Conservation (phyloP, 2,329 filamentous ascomycete species). For the Pyricularia grisea region DNA sequence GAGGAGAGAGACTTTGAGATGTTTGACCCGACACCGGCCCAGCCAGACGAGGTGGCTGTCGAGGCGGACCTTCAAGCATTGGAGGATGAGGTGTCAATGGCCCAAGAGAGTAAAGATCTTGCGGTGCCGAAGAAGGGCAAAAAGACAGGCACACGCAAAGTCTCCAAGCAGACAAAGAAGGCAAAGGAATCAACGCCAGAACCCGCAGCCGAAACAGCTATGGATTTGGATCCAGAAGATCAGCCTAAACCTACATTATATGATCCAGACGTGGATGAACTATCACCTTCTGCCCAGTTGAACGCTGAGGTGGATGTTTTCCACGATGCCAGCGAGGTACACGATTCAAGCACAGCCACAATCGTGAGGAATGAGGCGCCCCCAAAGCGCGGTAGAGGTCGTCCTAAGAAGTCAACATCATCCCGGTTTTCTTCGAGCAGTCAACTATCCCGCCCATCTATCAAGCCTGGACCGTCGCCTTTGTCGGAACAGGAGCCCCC, state of each 20-base stretch:
- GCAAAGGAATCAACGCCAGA: slow-evolving; percentile 20
- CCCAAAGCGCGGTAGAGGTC: slow-evolving; percentile 19
- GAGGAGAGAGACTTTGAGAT: slow-evolving; percentile 32
- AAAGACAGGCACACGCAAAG: slow-evolving; percentile 41
- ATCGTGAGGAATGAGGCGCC: slow-evolving; percentile 10
- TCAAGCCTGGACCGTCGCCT: neutral
- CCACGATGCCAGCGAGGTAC: slow-evolving; percentile 15
- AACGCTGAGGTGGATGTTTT: slow-evolving; percentile 9
- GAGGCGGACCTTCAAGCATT: slow-evolving; percentile 41
- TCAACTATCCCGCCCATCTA: neutral
- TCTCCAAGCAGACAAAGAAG: slow-evolving; percentile 42
- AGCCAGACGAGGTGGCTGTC: slow-evolving; percentile 36
- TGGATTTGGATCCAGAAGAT: slow-evolving; percentile 10
- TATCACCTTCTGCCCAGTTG: neutral
- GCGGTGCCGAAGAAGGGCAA: slow-evolving; percentile 44
- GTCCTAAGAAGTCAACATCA: slow-evolving; percentile 19
- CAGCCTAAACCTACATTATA: slow-evolving; percentile 10
- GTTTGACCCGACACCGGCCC: slow-evolving; percentile 38
- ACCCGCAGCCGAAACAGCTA: slow-evolving; percentile 12
- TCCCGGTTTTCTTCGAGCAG: neutral
- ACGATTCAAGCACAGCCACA: slow-evolving; percentile 13
- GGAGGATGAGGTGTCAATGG: slow-evolving; percentile 36
- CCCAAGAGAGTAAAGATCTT: slow-evolving; percentile 23
- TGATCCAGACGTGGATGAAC: slow-evolving; percentile 11
- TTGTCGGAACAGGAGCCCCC: neutral